Evolutionary conservation across 139 green algal genomes (phyloP), one percentile per base, ranked within the genome.

Genomic region (Diplosphaera chodatii): DNA sequence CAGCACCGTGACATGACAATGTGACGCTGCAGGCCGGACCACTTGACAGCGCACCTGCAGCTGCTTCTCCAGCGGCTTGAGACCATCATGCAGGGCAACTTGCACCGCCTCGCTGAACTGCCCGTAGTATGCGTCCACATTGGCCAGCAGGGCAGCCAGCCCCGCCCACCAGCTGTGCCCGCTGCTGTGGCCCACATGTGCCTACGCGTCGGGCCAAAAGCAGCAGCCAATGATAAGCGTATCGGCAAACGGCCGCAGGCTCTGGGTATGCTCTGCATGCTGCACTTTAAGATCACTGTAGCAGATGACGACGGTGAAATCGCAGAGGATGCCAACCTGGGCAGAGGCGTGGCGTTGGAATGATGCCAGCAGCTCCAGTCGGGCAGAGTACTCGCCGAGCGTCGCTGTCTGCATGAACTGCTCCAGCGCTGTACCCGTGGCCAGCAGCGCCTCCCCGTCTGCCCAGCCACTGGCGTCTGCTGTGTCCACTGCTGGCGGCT

Each of bases 381-480:
- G 81, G 8, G 82, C 68, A 15, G 69, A 66, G 71, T 89, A 99
- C 78, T 99, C 89, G 20, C 95, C 95, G 2, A 95, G 59, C 4
- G 92, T 75, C 31, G 74, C 62, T 18, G 71, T 77, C 86, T 96
- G 91, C 41, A 98, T 66, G 37, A 96, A 99, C 22, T 94, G 80
- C 85, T 99, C 92, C 23, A 97, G 62, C 5, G 85, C 74, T 21
- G 76, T 65, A 0, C 85, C 84, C 8, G 76, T 32, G 23, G 75
- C 63, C 63, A 66, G 40, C 66, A 69, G 64, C 64, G 62, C 66
- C 77, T 74, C 32, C 8, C n/a, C 68, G 37, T 48, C 23, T 32
- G 64, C 3, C 16, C 48, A 64, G 63, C 65, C 32, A 70, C 65
- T n/a, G 68, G 29, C 69, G 30, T 66, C 67, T 73, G 37, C 34